These are phyloP conservation scores for Setaria italica DNA, from an alignment of 202 grass and related monocot genomes.

Conservation along the genomic window DNA sequence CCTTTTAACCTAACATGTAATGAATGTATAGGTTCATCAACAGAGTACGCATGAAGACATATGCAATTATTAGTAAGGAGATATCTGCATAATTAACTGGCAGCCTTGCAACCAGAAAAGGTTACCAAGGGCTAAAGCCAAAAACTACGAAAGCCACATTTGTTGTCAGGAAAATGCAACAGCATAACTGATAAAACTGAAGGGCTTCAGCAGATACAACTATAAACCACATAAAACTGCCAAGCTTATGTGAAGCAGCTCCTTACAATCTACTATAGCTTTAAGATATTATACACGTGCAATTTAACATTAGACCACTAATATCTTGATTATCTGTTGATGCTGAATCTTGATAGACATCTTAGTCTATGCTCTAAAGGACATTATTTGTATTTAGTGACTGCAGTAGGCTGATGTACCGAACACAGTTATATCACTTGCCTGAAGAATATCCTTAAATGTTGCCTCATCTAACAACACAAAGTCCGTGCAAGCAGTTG, in stretches of 20 bases:
- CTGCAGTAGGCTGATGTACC: constrained; percentile 37
- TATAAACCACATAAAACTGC: constrained; percentile 4
- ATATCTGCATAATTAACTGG: constrained; percentile 22
- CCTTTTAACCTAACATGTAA: not conserved
- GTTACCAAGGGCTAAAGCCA: not conserved
- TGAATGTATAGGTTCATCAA: constrained; percentile 26
- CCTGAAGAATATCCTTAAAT: constrained; percentile 94
- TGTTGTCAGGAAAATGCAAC: constrained; percentile 28
- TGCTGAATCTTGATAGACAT: constrained; percentile 27
- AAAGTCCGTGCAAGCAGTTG: constrained; percentile 84
- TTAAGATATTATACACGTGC: not conserved
- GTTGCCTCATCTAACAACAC: constrained; percentile 86
- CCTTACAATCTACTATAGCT: constrained; percentile 31
- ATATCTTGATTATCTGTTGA: constrained; percentile 4
- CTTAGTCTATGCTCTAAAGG: constrained; percentile 42
- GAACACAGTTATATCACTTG: constrained; percentile 54
- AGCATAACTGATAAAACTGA: constrained; percentile 12
- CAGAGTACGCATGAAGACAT: constrained; percentile 4
- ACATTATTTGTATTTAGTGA: constrained; percentile 17
- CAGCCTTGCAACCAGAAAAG: constrained; percentile 4
- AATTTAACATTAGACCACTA: not conserved
- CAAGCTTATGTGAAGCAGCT: constrained; percentile 12
- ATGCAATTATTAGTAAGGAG: not conserved
- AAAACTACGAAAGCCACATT: constrained; percentile 20
- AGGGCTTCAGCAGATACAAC: not conserved